Evolutionary conservation across 177 flowering plant genomes (phyloP), one percentile per base, ranked within the genome.

Genomic region (Tripterygium wilfordii): DNA sequence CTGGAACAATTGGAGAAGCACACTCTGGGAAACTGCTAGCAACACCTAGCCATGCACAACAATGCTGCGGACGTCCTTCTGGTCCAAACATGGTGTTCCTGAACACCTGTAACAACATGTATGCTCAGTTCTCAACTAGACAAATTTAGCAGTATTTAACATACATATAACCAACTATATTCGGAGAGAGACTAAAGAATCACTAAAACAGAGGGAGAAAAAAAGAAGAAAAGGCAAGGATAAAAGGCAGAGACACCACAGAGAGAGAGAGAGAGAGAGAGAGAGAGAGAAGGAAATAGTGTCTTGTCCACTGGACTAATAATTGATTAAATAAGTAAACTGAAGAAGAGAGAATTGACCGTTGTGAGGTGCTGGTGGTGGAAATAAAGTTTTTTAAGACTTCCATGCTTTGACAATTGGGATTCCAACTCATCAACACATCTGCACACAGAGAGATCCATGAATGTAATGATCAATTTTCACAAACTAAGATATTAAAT

Each of bases 41-140:
- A 60, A 92, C 81, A 42, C 99, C 95, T 64, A 92, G 94, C 99
- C 99, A 92, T 32, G 99, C 97, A 72, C 99, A 92, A 56, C 99
- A 92, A 69, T 92, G 99, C 45, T 92, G 99, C 48, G 99, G 99
- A 62, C 99, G 97, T 25, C 99, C 99, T 75, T 92, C 99, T 47
- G 99, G 99, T 29, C 96, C 99, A 81, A 92, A 92, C 99, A 92
- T 92, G 30, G 99, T 92, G 70, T 92, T 92, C 61, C 97, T 78
- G 63, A 92, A 92, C 24, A 92, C 96, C 98, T 92, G 70, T 54
- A 54, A 39, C 23, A 36, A 63, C 37, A 49, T 18, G 20, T 6
- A 45, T 19, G 5, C 10, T 1, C 8, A 14, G 23, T 25, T 39
- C 18, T 17, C 40, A 24, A n/a, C n/a, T n/a, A n/a, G n/a, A n/a